phyloP scores from a whole-genome alignment of 441 rosid genomes.

The Erodium moschatum region DNA sequence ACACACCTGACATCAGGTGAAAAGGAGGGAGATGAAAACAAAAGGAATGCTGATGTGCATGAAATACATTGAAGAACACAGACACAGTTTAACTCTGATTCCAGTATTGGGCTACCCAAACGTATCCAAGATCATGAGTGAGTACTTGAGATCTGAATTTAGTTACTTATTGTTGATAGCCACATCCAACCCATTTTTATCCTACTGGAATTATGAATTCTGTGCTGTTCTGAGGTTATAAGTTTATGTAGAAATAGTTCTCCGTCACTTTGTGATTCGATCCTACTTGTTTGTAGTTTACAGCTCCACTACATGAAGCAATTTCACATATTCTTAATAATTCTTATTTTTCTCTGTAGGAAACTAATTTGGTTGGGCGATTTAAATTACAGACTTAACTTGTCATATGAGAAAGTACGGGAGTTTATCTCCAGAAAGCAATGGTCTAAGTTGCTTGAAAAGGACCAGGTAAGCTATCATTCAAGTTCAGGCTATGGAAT shows the following conservation, averaged over 20 bases:
- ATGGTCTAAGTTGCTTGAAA: constrained; percentile 61
- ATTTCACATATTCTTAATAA: neutral
- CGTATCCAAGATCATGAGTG: constrained; percentile 19
- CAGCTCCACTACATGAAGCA: neutral
- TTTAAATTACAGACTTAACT: constrained; percentile 75
- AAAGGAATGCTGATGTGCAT: constrained; percentile 67
- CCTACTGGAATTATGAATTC: neutral
- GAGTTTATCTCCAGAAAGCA: constrained; percentile 56
- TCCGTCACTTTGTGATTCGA: neutral
- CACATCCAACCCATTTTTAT: neutral
- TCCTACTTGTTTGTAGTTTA: neutral
- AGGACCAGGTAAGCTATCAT: constrained; percentile 61
- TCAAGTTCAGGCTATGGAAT: neutral
- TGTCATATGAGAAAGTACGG: constrained; percentile 58
- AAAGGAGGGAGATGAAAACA: constrained; percentile 67
- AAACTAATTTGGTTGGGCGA: constrained; percentile 88
- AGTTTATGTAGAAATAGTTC: neutral
- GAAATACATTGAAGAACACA: constrained; percentile 68
- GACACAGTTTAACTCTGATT: constrained; percentile 44
- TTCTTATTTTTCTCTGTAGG: constrained; percentile 29
- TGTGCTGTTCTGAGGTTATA: neutral
- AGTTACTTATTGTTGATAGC: neutral
- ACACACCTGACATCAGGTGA: constrained; percentile 77
- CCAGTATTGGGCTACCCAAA: constrained; percentile 54
- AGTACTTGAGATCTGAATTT: neutral